Percentiles rank a stretch among this genome's conserved stretches.
These are phyloP conservation scores for Oldenlandia corymbosa DNA, from an alignment of 257 asterid genomes.

Conservation along the genomic window DNA sequence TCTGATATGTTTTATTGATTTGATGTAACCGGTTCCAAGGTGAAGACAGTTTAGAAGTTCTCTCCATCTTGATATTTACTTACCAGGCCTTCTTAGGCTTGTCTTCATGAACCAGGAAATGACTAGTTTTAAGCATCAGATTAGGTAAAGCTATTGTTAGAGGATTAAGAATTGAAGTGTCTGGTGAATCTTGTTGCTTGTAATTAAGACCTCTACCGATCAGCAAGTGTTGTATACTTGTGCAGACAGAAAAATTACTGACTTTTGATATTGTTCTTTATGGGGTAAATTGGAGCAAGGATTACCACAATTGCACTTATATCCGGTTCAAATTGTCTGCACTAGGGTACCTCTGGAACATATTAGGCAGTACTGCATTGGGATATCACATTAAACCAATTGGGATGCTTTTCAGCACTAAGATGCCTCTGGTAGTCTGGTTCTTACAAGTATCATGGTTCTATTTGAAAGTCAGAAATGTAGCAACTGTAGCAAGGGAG, in stretches of 20 bases:
- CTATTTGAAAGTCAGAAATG: neutral
- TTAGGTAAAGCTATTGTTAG: neutral
- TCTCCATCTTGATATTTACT: neutral
- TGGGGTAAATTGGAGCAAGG: neutral
- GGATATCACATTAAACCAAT: too few relatives aligned
- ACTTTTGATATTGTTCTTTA: neutral
- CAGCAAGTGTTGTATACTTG: conserved; percentile 3
- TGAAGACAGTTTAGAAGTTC: neutral
- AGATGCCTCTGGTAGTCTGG: too few relatives aligned
- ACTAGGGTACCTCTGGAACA: too few relatives aligned
- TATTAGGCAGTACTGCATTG: too few relatives aligned
- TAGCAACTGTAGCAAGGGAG: neutral
- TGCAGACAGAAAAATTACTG: neutral
- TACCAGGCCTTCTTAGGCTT: neutral
- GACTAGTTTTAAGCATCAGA: neutral
- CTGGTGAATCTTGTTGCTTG: neutral
- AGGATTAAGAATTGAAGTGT: neutral
- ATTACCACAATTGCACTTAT: neutral
- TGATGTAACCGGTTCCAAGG: neutral
- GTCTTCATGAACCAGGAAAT: neutral
- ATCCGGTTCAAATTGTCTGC: too few relatives aligned
- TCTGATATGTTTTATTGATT: neutral
- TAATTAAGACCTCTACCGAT: neutral
- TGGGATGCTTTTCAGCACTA: too few relatives aligned
- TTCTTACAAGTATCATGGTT: too few relatives aligned